Evolutionary conservation across 768 basidiomycete genomes (phyloP), one percentile per base, ranked within the genome.

Genomic region (Chiua virens): DNA sequence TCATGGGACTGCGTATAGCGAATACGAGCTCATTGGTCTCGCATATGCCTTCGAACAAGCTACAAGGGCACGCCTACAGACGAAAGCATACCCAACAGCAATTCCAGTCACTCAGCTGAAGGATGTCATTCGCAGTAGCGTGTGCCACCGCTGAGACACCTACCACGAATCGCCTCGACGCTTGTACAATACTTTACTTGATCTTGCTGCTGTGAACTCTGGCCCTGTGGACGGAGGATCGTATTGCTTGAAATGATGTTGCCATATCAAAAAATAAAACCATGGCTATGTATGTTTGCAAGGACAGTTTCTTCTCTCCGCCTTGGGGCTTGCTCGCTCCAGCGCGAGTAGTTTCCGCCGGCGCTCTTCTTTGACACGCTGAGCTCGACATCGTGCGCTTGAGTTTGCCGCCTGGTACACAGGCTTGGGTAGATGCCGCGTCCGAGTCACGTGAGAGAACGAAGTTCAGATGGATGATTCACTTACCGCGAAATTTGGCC

Each of bases 371-470:
- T 97, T 98, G 78, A 88, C 89, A 50, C 87, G 81, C 38, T 77
- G 76, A 4, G 93, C 86, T 94, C 94, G 64, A 96, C 95, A 98
- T 98, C 38, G 92, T 92, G 51, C 83, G 78, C 71, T 97, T 95
- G 74, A 97, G 86, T 64, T 83, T 36, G 81, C 74, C 1, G 94
- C 89, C 62, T 90, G 87, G 70, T 96, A 81, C 30, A 98, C 89
- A n/a, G 92, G 80, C 63, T 90, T 91, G 13, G 95, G 96, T 20
- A 98, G 70, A 72, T 94, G 89, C 21, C 94, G 82, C 45, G 79
- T 80, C 59, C 89, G 34, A 11, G 43, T 36, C 42, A 21, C 34
- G 25, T 43, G 32, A 52, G 56, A 46, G 43, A 37, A 48, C 20
- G 27, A 50, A 25, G n/a, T 27, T 35, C 27, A 25, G 52, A 17